Conservation (phyloP, 192 early-diverging fungal species). For the Chytriomyces confervae region DNA sequence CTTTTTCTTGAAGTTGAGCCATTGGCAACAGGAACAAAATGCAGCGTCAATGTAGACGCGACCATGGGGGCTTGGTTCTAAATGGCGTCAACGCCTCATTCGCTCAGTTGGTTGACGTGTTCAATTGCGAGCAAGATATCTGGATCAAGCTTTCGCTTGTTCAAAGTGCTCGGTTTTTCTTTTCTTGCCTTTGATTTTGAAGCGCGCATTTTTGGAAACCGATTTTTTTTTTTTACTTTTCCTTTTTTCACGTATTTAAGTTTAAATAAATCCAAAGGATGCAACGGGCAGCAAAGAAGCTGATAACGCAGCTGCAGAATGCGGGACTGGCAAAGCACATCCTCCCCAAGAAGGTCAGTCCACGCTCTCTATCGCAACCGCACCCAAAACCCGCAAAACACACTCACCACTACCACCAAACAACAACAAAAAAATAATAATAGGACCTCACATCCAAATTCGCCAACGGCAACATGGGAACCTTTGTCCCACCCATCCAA, state of each 20-base stretch:
- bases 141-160: too few relatives aligned
- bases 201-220: background rate
- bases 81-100: too few relatives aligned
- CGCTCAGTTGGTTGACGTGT: too few relatives aligned
- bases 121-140: too few relatives aligned
- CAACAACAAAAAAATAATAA: background rate
- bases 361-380: background rate
- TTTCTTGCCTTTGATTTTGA: background rate
- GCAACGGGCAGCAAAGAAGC: constrained; percentile 21
- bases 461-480: constrained; percentile 34
- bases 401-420: background rate
- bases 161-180: too few relatives aligned
- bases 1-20: too few relatives aligned
- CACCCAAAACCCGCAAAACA: constrained; percentile 20
- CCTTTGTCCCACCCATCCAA: constrained; percentile 45
- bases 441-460: constrained; percentile 38
- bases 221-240: background rate
- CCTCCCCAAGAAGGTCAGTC: constrained; percentile 43
- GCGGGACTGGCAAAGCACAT: constrained; percentile 49
- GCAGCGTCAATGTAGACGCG: too few relatives aligned
- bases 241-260: constrained; percentile 5
- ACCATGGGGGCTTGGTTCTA: too few relatives aligned
- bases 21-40: too few relatives aligned
- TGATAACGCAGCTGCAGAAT: constrained; percentile 44
- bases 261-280: background rate